Conservation (phyloP, 768 basidiomycete genomes). For the Lanmaoa pseudosensibilis region DNA sequence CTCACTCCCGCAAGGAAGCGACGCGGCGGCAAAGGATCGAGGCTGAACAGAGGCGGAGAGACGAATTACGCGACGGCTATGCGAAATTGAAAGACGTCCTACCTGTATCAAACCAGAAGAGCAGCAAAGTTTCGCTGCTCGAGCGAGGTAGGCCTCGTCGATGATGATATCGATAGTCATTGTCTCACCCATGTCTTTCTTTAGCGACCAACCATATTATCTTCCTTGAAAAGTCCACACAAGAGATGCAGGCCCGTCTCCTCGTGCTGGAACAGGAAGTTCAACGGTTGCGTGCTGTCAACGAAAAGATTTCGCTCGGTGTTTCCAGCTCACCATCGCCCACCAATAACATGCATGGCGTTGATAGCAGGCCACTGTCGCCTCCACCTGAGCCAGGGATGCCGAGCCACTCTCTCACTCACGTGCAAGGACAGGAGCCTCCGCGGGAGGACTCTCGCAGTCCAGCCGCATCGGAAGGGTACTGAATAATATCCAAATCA, state of each 20-base stretch:
- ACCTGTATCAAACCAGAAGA: conserved; percentile 86
- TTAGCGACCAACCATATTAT: conserved; percentile 80
- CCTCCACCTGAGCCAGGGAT: conserved; percentile 60
- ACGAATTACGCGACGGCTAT: conserved; percentile 89
- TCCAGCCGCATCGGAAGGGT: conserved; percentile 32
- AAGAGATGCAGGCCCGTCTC: conserved; percentile 69
- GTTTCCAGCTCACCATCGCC: conserved; percentile 58
- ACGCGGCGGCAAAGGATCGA: conserved; percentile 83
- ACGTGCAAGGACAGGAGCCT: conserved; percentile 59
- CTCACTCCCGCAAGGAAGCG: conserved; percentile 78
- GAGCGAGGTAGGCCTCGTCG: conserved; percentile 67
- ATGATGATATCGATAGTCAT: conserved; percentile 1
- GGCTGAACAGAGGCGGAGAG: conserved; percentile 85
- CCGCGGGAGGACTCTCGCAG: conserved; percentile 62
- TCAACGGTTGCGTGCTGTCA: conserved; percentile 65
- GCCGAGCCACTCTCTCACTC: conserved; percentile 48
- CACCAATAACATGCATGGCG: conserved; percentile 39
- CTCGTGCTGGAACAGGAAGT: conserved; percentile 67
- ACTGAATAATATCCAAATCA: conserved; percentile 25
- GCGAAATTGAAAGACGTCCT: conserved; percentile 84
- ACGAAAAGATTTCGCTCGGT: conserved; percentile 80
- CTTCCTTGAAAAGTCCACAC: conserved; percentile 68
- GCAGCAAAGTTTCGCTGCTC: conserved; percentile 84
- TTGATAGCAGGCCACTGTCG: conserved; percentile 55
- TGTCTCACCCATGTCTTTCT: conserved; percentile 14